Percentiles rank a stretch among this genome's conserved stretches.
phyloP scores from a whole-genome alignment of 2,329 filamentous ascomycete genomes.

The Arthrobotrys conoides region DNA sequence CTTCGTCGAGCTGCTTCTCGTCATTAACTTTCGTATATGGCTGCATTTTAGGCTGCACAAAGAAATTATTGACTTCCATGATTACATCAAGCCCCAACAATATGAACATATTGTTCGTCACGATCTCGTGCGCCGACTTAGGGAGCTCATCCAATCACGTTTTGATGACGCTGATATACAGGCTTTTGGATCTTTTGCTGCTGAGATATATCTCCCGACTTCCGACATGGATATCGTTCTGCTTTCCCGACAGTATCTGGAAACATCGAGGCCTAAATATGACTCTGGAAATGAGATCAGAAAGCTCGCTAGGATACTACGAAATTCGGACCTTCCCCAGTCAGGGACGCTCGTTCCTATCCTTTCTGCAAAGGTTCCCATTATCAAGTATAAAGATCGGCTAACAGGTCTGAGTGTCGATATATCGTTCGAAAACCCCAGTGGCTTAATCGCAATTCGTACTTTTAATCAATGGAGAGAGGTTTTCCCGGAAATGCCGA shows the following conservation, averaged over 20 bases:
- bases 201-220: constrained; percentile 81
- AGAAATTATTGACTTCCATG: constrained; percentile 89
- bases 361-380: constrained; percentile 77
- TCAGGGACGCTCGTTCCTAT: constrained; percentile 32
- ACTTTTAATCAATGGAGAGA: constrained; percentile 86
- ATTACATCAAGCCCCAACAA: constrained; percentile 81
- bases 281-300: constrained; percentile 64
- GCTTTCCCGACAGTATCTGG: constrained; percentile 75
- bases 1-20: constrained; percentile 21
- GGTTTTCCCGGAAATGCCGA: constrained; percentile 85
- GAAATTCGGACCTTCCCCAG: constrained; percentile 28
- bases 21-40: not conserved
- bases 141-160: constrained; percentile 72
- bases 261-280: constrained; percentile 70
- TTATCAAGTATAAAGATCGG: constrained; percentile 90
- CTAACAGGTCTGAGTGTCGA: constrained; percentile 86
- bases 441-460: constrained; percentile 82
- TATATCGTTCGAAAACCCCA: constrained; percentile 92
- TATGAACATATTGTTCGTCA: constrained; percentile 83
- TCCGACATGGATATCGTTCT: constrained; percentile 96
- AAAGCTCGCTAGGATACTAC: constrained; percentile 30
- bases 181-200: constrained; percentile 94
- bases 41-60: constrained; percentile 78
- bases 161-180: constrained; percentile 76
- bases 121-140: constrained; percentile 79